Evolutionary conservation across 2,329 filamentous ascomycete genomes (phyloP).

Genomic region (Kalaharituber pfeilii): DNA sequence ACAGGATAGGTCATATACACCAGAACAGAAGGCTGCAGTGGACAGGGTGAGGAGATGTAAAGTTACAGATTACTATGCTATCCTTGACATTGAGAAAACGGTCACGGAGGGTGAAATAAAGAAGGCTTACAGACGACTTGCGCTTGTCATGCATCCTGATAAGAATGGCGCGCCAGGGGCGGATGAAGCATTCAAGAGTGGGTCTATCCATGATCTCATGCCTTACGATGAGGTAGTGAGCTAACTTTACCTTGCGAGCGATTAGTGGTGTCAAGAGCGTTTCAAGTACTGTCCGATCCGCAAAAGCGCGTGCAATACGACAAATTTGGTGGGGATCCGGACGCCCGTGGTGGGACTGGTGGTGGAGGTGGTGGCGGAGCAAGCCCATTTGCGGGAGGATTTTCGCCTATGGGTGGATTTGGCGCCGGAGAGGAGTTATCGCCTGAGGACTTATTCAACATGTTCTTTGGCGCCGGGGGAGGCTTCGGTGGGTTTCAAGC

Average conservation of each 20-base stretch:
- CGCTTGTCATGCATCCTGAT: constrained; percentile 87
- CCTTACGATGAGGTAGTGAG: too few relatives aligned
- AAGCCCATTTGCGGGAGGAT: constrained; percentile 44
- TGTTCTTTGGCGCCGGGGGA: constrained; percentile 71
- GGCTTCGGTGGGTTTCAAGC: constrained; percentile 10
- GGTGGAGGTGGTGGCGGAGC: constrained; percentile 29
- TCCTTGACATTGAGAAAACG: constrained; percentile 55
- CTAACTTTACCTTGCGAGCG: too few relatives aligned
- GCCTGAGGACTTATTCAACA: constrained; percentile 89
- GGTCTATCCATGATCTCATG: too few relatives aligned
- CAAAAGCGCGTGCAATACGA: constrained; percentile 87
- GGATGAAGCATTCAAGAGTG: constrained; percentile 91
- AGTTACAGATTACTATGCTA: constrained; percentile 87
- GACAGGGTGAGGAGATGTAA: constrained; percentile 71
- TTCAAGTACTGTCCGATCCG: constrained; percentile 78
- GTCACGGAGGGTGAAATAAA: constrained; percentile 72
- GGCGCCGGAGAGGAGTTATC: constrained; percentile 64
- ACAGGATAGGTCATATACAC: constrained; percentile 60
- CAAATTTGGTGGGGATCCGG: constrained; percentile 77
- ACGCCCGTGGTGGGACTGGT: constrained; percentile 56
- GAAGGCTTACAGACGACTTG: constrained; percentile 91
- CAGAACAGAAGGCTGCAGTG: constrained; percentile 82
- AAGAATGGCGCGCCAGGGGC: constrained; percentile 94
- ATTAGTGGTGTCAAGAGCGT: constrained; percentile 67
- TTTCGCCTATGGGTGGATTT: constrained; percentile 36